Conservation (phyloP, 2,329 filamentous ascomycete species). For the Penicillium sp. region DNA sequence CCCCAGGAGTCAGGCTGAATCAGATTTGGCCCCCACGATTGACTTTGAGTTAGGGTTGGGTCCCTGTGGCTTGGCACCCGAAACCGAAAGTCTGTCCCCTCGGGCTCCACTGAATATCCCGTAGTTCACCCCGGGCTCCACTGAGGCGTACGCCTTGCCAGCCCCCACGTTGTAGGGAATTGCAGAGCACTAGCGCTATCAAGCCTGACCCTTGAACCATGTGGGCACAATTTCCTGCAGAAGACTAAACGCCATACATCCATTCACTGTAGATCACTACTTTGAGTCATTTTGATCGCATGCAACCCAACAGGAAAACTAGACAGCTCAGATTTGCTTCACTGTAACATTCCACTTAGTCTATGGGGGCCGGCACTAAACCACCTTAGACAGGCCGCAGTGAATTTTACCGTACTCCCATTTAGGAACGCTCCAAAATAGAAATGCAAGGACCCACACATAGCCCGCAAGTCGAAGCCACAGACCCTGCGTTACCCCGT, state of each 20-base stretch:
- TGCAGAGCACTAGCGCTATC: neutral
- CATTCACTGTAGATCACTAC: too few species aligned
- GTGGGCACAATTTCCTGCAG: neutral
- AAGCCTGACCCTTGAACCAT: neutral
- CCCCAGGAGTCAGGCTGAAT: neutral
- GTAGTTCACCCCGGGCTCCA: neutral
- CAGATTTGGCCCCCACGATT: neutral
- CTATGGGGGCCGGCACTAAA: neutral
- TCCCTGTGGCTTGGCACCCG: neutral
- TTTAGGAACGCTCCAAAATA: conserved; percentile 14
- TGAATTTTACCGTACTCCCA: conserved; percentile 12
- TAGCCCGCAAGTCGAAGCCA: neutral
- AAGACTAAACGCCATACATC: neutral
- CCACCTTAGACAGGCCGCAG: neutral
- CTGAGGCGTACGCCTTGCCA: neutral
- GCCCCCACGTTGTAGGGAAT: neutral
- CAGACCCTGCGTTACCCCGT: neutral
- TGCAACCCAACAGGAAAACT: neutral
- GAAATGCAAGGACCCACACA: conserved; percentile 5
- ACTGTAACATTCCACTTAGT: neutral
- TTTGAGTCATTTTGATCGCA: too few species aligned
- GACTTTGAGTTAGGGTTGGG: neutral
- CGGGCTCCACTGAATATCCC: neutral
- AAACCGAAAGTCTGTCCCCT: neutral
- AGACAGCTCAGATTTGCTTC: neutral